Evolutionary conservation across 2,329 filamentous ascomycete species (phyloP).

Genomic region (Colletotrichum tropicicola): DNA sequence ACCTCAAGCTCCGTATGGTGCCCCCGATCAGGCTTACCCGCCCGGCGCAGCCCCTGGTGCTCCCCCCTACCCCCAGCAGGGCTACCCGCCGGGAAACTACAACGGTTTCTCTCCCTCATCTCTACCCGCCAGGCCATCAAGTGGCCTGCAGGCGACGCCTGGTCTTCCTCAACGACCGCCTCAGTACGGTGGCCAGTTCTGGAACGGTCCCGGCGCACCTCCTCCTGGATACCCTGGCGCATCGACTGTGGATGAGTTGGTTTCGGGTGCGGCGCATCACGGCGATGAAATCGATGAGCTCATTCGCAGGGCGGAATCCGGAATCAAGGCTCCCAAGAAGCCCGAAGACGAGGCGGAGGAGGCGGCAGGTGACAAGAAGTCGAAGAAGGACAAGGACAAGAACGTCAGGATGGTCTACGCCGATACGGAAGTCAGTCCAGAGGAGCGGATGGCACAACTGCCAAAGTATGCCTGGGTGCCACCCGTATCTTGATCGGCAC

Average conservation of each 20-base stretch:
- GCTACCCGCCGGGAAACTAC: slow-evolving; percentile 20
- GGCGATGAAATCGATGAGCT: slow-evolving; percentile 72
- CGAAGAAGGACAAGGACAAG: slow-evolving; percentile 74
- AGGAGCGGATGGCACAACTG: slow-evolving; percentile 87
- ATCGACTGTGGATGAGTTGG: slow-evolving; percentile 38
- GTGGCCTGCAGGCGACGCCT: slow-evolving; percentile 45
- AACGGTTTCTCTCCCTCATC: slow-evolving; percentile 47
- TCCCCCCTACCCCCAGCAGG: slow-evolving; percentile 26
- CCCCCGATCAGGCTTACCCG: slow-evolving; percentile 43
- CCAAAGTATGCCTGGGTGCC: slow-evolving; percentile 77
- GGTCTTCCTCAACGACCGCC: slow-evolving; percentile 58
- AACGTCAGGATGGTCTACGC: slow-evolving; percentile 81
- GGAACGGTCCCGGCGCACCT: slow-evolving; percentile 35
- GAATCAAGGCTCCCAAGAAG: slow-evolving; percentile 60
- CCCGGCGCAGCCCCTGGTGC: slow-evolving; percentile 35
- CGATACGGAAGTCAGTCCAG: slow-evolving; percentile 81
- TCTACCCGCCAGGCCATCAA: slow-evolving; percentile 57
- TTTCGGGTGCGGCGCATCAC: slow-evolving; percentile 50
- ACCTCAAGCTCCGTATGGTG: slow-evolving; percentile 43
- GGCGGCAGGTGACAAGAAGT: slow-evolving; percentile 66
- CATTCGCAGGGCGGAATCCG: slow-evolving; percentile 71
- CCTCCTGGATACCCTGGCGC: slow-evolving; percentile 46
- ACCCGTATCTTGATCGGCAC: slow-evolving; percentile 16
- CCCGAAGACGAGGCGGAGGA: slow-evolving; percentile 43
- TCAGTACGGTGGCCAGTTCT: slow-evolving; percentile 42